Conservation (phyloP, 331 rosid species). For the Malus hybrid region DNA sequence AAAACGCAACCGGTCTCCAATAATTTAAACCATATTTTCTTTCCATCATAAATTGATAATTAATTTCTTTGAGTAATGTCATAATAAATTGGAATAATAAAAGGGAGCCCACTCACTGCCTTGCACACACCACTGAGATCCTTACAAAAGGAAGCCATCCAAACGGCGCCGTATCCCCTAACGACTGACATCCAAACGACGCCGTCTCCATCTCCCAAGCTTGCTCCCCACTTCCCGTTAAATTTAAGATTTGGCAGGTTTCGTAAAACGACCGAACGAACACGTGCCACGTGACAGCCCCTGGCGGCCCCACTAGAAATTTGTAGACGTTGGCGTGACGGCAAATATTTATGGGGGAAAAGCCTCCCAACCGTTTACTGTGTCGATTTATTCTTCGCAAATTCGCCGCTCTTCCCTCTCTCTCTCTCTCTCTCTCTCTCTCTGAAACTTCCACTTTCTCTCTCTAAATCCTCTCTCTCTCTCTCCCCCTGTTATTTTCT, state of each 20-base stretch:
- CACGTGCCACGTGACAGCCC: constrained; percentile 35
- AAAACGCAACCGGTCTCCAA: not conserved
- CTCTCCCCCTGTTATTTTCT: constrained; percentile 17
- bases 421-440: constrained; percentile 11
- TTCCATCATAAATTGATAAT: not conserved
- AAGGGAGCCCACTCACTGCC: not conserved
- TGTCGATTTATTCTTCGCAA: constrained; percentile 30
- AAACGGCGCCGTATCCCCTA: constrained; percentile 12
- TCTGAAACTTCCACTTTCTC: constrained; percentile 5
- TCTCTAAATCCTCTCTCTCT: not conserved
- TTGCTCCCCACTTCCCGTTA: constrained; percentile 37
- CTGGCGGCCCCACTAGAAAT: not conserved
- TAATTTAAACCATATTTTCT: not conserved
- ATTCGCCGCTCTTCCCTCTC: constrained; percentile 42
- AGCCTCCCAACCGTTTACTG: constrained; percentile 45
- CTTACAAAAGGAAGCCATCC: not conserved
- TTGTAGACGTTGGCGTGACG: constrained; percentile 39
- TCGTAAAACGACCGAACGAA: constrained; percentile 21
- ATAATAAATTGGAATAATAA: too few relatives aligned
- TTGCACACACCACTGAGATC: not conserved
- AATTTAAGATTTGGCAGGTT: constrained; percentile 30
- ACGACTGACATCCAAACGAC: constrained; percentile 1
- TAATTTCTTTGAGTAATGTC: not conserved
- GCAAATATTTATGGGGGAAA: constrained; percentile 22
- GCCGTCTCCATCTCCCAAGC: constrained; percentile 6